Evolutionary conservation across 768 basidiomycete species (phyloP).

Genomic region (Termitomyces sp.): DNA sequence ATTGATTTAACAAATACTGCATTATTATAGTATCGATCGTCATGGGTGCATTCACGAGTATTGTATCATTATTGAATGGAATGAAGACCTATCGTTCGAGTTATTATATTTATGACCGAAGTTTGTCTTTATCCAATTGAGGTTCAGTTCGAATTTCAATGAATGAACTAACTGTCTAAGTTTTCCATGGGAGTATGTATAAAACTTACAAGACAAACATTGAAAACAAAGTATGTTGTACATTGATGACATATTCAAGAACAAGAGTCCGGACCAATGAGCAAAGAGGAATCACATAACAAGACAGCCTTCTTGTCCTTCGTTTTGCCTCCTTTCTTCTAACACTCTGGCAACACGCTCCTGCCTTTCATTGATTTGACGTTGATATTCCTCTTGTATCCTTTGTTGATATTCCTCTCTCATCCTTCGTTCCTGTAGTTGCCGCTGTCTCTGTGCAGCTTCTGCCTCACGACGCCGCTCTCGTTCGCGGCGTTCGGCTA

Average conservation of each 20-base stretch:
- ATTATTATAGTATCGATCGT: not conserved
- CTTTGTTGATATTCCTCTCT: slow-evolving; percentile 4
- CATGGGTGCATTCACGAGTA: too few species aligned
- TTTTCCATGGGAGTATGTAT: not conserved
- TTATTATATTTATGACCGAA: too few species aligned
- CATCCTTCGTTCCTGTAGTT: not conserved
- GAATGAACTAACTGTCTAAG: not conserved
- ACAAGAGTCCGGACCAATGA: not conserved
- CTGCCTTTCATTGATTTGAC: slow-evolving; percentile 3
- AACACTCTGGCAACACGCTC: not conserved
- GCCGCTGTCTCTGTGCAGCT: not conserved
- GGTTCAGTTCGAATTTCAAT: too few species aligned
- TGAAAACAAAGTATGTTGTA: not conserved
- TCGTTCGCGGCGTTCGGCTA: not conserved
- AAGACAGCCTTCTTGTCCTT: not conserved
- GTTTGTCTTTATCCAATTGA: too few species aligned
- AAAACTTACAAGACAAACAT: not conserved
- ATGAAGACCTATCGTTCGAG: too few species aligned
- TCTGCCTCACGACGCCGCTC: too few species aligned
- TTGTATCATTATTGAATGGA: too few species aligned
- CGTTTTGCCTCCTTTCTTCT: not conserved
- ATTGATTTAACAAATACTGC: not conserved
- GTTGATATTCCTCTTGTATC: slow-evolving; percentile 2
- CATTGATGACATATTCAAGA: not conserved
- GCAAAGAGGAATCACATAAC: not conserved